Conservation (phyloP, 2,329 filamentous ascomycete genomes). For the Xylariaceae sp. region DNA sequence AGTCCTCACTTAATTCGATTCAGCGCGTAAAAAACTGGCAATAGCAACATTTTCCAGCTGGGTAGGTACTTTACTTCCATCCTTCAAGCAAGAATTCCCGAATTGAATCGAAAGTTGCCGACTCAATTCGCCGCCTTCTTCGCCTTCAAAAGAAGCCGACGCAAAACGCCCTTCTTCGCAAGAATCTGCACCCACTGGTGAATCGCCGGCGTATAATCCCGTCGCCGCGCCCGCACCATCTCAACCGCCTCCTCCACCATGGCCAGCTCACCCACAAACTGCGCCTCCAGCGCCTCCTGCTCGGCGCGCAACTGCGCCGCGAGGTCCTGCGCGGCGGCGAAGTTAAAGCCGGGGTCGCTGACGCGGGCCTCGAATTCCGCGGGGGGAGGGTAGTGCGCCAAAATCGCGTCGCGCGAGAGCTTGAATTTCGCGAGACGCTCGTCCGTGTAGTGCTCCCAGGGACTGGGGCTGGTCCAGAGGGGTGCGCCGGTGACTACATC, state of each 20-base stretch:
- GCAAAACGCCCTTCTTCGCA: slow-evolving; percentile 59
- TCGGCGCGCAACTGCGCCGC: slow-evolving; percentile 38
- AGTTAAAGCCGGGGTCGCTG: slow-evolving; percentile 8
- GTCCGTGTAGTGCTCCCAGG: slow-evolving; percentile 17
- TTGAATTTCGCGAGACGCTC: slow-evolving; percentile 17
- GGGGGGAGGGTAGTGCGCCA: neutral
- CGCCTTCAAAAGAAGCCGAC: slow-evolving; percentile 31
- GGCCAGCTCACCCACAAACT: slow-evolving; percentile 46
- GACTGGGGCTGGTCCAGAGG: slow-evolving; percentile 36
- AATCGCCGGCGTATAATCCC: slow-evolving; percentile 65
- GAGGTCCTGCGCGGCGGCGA: slow-evolving; percentile 32
- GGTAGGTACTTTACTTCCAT: too few species aligned
- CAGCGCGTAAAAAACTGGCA: too few species aligned
- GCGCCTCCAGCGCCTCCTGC: slow-evolving; percentile 38
- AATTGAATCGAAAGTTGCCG: too few species aligned
- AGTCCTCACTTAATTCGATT: too few species aligned
- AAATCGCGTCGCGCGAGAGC: slow-evolving; percentile 16
- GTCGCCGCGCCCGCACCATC: slow-evolving; percentile 50
- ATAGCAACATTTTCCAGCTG: too few species aligned
- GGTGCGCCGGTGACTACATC: slow-evolving; percentile 35
- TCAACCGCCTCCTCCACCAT: slow-evolving; percentile 42
- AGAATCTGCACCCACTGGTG: slow-evolving; percentile 65
- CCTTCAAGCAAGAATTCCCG: too few species aligned
- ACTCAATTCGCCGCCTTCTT: slow-evolving; percentile 10
- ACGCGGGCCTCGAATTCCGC: neutral